A percentile compares a stretch with the other conserved stretches of the same genome.
Evolutionary conservation across 257 asterid species (phyloP).

Genomic region (Cruciata laevipes): DNA sequence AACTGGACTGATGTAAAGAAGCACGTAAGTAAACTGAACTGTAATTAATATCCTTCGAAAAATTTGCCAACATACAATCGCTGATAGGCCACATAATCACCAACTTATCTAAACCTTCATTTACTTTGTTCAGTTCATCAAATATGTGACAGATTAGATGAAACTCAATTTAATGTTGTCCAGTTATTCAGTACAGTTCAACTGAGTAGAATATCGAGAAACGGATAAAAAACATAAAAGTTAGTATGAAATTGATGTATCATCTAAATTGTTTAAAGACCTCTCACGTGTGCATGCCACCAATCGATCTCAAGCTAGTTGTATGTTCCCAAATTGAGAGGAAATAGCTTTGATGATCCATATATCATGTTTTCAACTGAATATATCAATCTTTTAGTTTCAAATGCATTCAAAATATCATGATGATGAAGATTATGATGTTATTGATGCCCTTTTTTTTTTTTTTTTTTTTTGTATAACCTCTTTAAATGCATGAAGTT

Average conservation of each 20-base stretch:
- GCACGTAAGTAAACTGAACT: too few species aligned
- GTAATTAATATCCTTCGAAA: too few species aligned
- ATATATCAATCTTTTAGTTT: neutral
- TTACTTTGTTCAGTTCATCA: too few species aligned
- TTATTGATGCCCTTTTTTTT: neutral
- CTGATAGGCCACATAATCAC: too few species aligned
- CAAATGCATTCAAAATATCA: neutral
- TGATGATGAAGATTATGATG: neutral
- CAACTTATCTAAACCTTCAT: too few species aligned
- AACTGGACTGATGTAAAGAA: too few species aligned
- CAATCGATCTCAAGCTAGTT: neutral
- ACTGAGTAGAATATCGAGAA: too few species aligned
- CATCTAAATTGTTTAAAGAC: neutral
- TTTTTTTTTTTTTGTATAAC: neutral
- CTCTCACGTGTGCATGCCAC: neutral
- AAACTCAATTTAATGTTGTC: too few species aligned
- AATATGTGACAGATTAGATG: too few species aligned
- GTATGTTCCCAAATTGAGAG: slow-evolving; percentile 13
- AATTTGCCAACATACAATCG: too few species aligned
- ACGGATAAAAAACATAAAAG: neutral
- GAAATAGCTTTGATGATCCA: slow-evolving; percentile 14
- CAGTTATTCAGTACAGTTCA: too few species aligned
- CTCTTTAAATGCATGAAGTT: neutral
- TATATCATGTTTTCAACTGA: neutral
- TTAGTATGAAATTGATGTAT: neutral